Conservation (phyloP, 345 rosid species). For the Dimocarpus longan region DNA sequence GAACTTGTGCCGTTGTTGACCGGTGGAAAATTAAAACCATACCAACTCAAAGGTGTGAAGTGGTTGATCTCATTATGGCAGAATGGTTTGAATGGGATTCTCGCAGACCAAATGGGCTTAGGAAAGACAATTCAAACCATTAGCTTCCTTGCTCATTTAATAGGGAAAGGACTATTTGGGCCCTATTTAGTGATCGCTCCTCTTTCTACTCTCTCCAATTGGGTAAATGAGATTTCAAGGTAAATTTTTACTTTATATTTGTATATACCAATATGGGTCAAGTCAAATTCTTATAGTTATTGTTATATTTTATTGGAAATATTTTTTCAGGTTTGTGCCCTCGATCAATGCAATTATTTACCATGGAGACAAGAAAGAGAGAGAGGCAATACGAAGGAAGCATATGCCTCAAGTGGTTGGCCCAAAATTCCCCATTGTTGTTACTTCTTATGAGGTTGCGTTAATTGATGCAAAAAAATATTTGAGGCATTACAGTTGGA, state of each 20-base stretch:
- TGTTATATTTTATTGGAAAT: neutral
- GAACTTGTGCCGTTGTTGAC: conserved; percentile 86
- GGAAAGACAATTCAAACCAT: conserved; percentile 98
- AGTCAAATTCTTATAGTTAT: neutral
- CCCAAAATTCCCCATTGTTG: conserved; percentile 76
- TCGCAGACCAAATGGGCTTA: conserved; percentile 99
- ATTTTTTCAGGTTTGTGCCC: conserved; percentile 68
- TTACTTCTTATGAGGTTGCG: conserved; percentile 95
- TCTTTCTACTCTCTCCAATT: conserved; percentile 94
- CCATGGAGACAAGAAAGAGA: conserved; percentile 71
- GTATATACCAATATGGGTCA: conserved; percentile 6
- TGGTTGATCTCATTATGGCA: conserved; percentile 97
- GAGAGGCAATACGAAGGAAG: conserved; percentile 68
- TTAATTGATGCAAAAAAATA: conserved; percentile 64
- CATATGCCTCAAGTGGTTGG: conserved; percentile 74
- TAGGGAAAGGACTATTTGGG: conserved; percentile 84
- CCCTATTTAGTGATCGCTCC: conserved; percentile 95
- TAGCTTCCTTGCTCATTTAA: conserved; percentile 86
- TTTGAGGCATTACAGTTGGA: conserved; percentile 80
- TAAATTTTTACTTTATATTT: conserved; percentile 26
- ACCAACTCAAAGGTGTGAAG: conserved; percentile 95
- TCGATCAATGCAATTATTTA: conserved; percentile 72
- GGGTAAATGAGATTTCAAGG: conserved; percentile 89
- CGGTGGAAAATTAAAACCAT: conserved; percentile 85
- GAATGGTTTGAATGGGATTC: conserved; percentile 94